A percentile compares a stretch with the other conserved stretches of the same genome.
Evolutionary conservation across 768 basidiomycete genomes (phyloP).

Genomic region (Dentipellis sp.): DNA sequence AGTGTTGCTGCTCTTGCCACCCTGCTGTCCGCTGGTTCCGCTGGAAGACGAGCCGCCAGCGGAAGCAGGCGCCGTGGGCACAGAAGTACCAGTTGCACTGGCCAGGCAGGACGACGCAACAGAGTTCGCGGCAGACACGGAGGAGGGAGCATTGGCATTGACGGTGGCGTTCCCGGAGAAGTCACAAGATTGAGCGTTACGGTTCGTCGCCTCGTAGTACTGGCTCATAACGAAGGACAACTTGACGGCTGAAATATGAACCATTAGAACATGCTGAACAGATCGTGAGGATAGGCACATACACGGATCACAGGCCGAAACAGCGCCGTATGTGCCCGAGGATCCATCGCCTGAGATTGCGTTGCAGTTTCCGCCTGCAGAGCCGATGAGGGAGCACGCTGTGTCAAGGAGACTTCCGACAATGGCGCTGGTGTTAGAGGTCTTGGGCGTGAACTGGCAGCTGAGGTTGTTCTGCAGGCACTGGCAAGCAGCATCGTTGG

Average conservation of each 20-base stretch:
- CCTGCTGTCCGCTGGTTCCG: constrained; percentile 13
- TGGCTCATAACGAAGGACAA: constrained; percentile 76
- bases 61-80: constrained; percentile 39
- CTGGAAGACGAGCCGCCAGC: not conserved
- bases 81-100: constrained; percentile 52
- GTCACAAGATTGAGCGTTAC: constrained; percentile 55
- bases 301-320: constrained; percentile 79
- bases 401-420: constrained; percentile 55
- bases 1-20: constrained; percentile 20
- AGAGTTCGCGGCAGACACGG: constrained; percentile 37
- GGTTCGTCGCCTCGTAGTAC: constrained; percentile 59
- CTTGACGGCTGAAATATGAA: constrained; percentile 47
- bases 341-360: constrained; percentile 67
- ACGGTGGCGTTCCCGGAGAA: constrained; percentile 83
- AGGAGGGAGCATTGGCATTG: constrained; percentile 44
- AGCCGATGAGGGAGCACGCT: constrained; percentile 61
- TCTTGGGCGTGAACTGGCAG: constrained; percentile 64
- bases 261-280: not conserved
- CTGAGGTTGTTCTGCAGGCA: constrained; percentile 62
- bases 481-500: constrained; percentile 68
- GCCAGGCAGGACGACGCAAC: constrained; percentile 62
- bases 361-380: constrained; percentile 49
- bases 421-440: constrained; percentile 48
- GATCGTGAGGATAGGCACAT: constrained; percentile 9
- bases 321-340: constrained; percentile 65